phyloP scores from a whole-genome alignment of 1,284 basidiomycete species.

The Cutaneotrichosporon cyanovorans region DNA sequence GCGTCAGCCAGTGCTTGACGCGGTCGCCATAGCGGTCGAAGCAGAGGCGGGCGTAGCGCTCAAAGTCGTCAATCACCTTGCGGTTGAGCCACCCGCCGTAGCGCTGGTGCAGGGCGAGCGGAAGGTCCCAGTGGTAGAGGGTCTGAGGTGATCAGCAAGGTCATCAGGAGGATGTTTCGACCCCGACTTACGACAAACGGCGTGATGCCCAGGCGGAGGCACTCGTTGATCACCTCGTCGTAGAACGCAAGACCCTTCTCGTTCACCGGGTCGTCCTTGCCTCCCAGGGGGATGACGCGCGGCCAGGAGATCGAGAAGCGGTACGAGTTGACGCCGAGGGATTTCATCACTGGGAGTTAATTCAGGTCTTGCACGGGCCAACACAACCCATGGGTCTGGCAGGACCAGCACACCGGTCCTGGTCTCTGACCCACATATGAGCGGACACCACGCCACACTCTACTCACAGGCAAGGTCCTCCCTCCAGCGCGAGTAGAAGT shows the following conservation, averaged over 20 bases:
- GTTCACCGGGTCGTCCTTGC: constrained; percentile 63
- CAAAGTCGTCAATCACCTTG: constrained; percentile 58
- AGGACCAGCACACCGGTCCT: too few relatives aligned
- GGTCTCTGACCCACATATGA: too few relatives aligned
- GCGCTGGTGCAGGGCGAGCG: constrained; percentile 59
- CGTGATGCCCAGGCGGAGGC: constrained; percentile 51
- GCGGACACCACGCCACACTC: too few relatives aligned
- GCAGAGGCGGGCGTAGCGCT: constrained; percentile 60
- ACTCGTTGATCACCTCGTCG: constrained; percentile 20
- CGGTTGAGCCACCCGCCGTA: constrained; percentile 61
- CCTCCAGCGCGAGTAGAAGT: constrained; percentile 61
- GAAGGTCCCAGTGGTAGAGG: constrained; percentile 70
- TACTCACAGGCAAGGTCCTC: constrained; percentile 56
- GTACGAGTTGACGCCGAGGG: constrained; percentile 55
- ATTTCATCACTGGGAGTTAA: constrained; percentile 48
- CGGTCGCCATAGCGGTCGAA: constrained; percentile 66
- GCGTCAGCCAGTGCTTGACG: constrained; percentile 59
- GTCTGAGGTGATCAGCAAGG: constrained; percentile 47
- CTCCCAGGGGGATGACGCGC: constrained; percentile 58
- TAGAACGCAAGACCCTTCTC: constrained; percentile 54
- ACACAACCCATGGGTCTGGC: too few relatives aligned
- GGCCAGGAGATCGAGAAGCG: constrained; percentile 71
- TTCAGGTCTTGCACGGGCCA: too few relatives aligned
- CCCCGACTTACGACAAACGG: constrained; percentile 61
- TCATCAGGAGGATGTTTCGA: too few relatives aligned